These are phyloP conservation scores for Aspergillus sclerotialis DNA, from an alignment of 2,329 filamentous ascomycete species.

Conservation along the genomic window DNA sequence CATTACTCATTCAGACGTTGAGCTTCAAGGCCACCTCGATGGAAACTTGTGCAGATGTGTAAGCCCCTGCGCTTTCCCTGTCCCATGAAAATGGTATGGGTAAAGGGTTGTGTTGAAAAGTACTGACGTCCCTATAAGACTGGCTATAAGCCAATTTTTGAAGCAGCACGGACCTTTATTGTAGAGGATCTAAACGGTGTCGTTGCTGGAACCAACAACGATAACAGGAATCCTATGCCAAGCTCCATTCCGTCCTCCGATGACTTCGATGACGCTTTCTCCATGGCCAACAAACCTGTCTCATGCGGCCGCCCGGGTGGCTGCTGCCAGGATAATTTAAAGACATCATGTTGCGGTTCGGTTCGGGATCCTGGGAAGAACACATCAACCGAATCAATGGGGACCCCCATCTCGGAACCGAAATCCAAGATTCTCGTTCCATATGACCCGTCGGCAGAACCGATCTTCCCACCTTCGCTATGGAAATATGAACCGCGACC, in stretches of 20 bases:
- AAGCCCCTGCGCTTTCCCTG: too few relatives aligned
- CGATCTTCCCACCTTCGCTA: conserved; percentile 77
- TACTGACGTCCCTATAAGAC: too few relatives aligned
- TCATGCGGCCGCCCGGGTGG: too few relatives aligned
- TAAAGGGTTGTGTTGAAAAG: too few relatives aligned
- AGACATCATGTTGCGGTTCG: conserved; percentile 48
- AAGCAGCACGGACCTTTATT: conserved; percentile 73
- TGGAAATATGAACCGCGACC: conserved; percentile 70
- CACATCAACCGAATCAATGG: conserved; percentile 1
- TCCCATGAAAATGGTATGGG: too few relatives aligned
- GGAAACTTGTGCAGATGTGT: conserved; percentile 81
- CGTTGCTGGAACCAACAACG: too few relatives aligned
- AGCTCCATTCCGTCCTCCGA: too few relatives aligned
- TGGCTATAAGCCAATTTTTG: conserved; percentile 77
- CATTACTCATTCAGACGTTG: conserved; percentile 68
- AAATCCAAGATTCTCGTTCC: too few relatives aligned
- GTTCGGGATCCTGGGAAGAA: conserved; percentile 37
- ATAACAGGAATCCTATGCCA: too few relatives aligned
- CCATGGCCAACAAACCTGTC: too few relatives aligned
- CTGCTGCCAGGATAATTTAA: conserved; percentile 42
- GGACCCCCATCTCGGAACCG: conserved; percentile 67
- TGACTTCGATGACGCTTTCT: too few relatives aligned
- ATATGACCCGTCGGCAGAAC: conserved; percentile 77
- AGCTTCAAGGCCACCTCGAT: conserved; percentile 68
- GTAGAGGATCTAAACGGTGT: conserved; percentile 44